These are phyloP conservation scores for Rubia peregrina DNA, from an alignment of 305 asterid species.

Conservation along the genomic window DNA sequence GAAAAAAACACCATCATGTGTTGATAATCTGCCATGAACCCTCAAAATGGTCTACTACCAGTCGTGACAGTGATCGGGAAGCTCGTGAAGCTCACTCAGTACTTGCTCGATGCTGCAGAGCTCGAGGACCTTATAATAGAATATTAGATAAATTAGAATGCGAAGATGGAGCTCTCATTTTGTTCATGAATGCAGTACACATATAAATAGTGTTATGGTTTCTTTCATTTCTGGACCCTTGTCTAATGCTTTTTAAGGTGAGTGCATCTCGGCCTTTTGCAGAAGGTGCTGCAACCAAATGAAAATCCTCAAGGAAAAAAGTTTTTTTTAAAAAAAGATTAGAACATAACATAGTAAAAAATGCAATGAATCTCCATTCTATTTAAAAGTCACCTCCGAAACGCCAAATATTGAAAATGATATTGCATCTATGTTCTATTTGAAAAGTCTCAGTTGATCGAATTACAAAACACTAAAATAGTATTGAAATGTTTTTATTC, in stretches of 20 bases:
- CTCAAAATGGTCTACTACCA: conserved; percentile 70
- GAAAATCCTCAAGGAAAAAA: background rate
- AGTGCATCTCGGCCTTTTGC: background rate
- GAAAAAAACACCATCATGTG: conserved; percentile 87
- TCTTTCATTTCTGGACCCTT: background rate
- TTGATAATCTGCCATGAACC: conserved; percentile 96
- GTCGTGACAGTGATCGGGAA: conserved; percentile 68
- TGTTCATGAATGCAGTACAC: background rate
- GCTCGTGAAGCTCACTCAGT: conserved; percentile 79
- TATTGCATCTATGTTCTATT: too few species aligned
- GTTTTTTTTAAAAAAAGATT: too few species aligned
- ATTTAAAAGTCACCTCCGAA: too few species aligned
- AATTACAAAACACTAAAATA: too few species aligned
- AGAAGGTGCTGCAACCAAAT: background rate
- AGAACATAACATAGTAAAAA: too few species aligned
- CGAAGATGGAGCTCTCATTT: conserved; percentile 2
- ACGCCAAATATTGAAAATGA: too few species aligned
- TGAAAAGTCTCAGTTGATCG: too few species aligned
- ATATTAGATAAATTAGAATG: too few species aligned
- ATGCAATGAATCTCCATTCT: too few species aligned
- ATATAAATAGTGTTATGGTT: background rate
- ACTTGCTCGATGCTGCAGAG: conserved; percentile 75
- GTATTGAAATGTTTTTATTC: too few species aligned
- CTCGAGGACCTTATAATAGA: conserved; percentile 74
- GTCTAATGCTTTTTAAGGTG: background rate